A percentile compares a stretch with the other conserved stretches of the same genome.
Conservation (phyloP, 177 flowering plant species). For the Tripterygium wilfordii region DNA sequence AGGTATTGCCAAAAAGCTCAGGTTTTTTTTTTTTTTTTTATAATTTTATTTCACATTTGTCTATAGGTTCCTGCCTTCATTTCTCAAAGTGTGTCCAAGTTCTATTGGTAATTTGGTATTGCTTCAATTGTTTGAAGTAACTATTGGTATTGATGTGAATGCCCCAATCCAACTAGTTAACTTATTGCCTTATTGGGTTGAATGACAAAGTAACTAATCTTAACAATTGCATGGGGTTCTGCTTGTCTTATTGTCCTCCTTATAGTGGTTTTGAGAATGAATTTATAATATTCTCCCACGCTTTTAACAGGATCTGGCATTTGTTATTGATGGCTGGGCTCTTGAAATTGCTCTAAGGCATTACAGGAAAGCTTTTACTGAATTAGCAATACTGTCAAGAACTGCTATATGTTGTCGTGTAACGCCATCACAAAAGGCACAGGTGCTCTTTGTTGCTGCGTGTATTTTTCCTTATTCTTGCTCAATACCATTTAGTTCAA, state of each 20-base stretch:
- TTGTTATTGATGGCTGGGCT: slow-evolving; percentile 99
- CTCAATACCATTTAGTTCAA: too few species aligned
- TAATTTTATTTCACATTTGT: background rate
- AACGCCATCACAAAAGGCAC: slow-evolving; percentile 99
- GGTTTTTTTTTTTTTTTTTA: background rate
- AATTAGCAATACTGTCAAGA: slow-evolving; percentile 84
- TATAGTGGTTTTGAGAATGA: background rate
- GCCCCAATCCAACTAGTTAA: too few species aligned
- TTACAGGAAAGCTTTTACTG: slow-evolving; percentile 75
- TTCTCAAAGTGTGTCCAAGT: too few species aligned
- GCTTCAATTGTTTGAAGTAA: too few species aligned
- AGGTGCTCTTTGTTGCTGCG: slow-evolving; percentile 36
- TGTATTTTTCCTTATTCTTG: background rate
- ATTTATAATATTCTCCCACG: background rate
- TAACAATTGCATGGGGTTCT: background rate
- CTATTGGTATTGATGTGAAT: too few species aligned
- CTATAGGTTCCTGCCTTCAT: too few species aligned
- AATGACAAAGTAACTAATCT: too few species aligned
- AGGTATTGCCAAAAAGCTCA: slow-evolving; percentile 46
- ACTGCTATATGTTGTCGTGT: slow-evolving; percentile 99
- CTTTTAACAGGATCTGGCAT: slow-evolving; percentile 82
- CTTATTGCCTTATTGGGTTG: too few species aligned
- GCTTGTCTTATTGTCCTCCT: background rate
- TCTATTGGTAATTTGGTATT: too few species aligned
- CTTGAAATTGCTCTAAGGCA: slow-evolving; percentile 89